A percentile compares a stretch with the other conserved stretches of the same genome.
These are phyloP conservation scores for Batkoa obscura DNA, from an alignment of 371 early-diverging fungal species.

Conservation along the genomic window DNA sequence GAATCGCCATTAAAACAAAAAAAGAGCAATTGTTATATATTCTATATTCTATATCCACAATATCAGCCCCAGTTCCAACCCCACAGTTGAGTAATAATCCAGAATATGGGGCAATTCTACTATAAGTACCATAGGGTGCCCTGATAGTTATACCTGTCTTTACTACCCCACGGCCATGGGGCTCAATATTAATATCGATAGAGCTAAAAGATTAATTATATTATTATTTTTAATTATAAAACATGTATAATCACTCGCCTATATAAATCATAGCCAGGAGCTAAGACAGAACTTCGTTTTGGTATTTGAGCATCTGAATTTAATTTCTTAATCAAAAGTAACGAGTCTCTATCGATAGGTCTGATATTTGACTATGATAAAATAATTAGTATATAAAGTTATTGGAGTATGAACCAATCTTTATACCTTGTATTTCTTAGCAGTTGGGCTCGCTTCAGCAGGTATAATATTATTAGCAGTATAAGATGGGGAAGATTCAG, in stretches of 20 bases:
- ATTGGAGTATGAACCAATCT: too few species aligned
- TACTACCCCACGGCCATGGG: conserved; percentile 49
- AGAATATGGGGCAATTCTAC: conserved; percentile 86
- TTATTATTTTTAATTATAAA: not conserved
- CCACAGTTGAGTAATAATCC: conserved; percentile 84
- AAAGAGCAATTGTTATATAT: conserved; percentile 18
- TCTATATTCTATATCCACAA: conserved; percentile 92
- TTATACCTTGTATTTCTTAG: too few species aligned
- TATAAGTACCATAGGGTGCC: conserved; percentile 76
- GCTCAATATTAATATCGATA: conserved; percentile 39
- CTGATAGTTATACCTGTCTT: conserved; percentile 69
- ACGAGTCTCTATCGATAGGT: too few species aligned
- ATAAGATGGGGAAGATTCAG: too few species aligned
- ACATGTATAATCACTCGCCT: too few species aligned
- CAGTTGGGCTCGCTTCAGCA: too few species aligned
- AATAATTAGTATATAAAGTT: too few species aligned
- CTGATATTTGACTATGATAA: too few species aligned
- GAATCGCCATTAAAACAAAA: too few species aligned
- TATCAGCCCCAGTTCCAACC: conserved; percentile 91
- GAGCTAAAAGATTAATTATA: conserved; percentile 24
- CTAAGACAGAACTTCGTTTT: conserved; percentile 49
- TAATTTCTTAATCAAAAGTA: conserved; percentile 32
- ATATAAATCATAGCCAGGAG: conserved; percentile 94
- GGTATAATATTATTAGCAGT: too few species aligned
- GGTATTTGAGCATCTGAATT: conserved; percentile 58